Percentiles rank a stretch among this genome's conserved stretches.
Evolutionary conservation across 768 basidiomycete species (phyloP).

Genomic region (Boletus reticuloceps): DNA sequence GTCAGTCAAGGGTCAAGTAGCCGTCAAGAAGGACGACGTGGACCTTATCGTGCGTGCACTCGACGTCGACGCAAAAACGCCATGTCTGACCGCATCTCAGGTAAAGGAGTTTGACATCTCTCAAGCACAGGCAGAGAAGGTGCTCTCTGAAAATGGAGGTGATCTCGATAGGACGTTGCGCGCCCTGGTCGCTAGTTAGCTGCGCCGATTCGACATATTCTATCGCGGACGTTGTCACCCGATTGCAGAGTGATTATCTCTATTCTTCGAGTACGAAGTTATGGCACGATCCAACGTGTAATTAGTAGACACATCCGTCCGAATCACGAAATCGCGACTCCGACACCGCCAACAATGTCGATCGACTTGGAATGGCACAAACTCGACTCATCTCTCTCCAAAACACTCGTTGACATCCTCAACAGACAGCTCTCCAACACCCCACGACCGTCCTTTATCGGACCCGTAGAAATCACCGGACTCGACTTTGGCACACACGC

Average conservation of each 20-base stretch:
- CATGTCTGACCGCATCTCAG: slow-evolving; percentile 15
- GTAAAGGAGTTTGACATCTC: slow-evolving; percentile 31
- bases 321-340: not conserved
- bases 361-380: slow-evolving; percentile 93
- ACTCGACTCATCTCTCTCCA: slow-evolving; percentile 71
- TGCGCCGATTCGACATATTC: not conserved
- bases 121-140: slow-evolving; percentile 29
- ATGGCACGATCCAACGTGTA: no score
- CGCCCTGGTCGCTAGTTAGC: slow-evolving; percentile 25
- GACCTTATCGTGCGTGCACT: slow-evolving; percentile 25
- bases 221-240: no score
- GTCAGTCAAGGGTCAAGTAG: slow-evolving; percentile 29
- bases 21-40: slow-evolving; percentile 29
- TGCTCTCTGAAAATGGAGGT: slow-evolving; percentile 27
- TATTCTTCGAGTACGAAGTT: no score
- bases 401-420: slow-evolving; percentile 66
- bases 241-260: no score
- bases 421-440: slow-evolving; percentile 73
- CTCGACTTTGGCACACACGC: slow-evolving; percentile 82
- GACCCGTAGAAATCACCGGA: slow-evolving; percentile 82
- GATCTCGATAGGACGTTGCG: slow-evolving; percentile 29
- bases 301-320: no score
- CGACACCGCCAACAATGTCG: slow-evolving; percentile 56
- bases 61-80: not conserved
- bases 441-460: slow-evolving; percentile 89